phyloP scores from a whole-genome alignment of 1,139 yeast species.

The Schwanniomyces etchellsii region DNA sequence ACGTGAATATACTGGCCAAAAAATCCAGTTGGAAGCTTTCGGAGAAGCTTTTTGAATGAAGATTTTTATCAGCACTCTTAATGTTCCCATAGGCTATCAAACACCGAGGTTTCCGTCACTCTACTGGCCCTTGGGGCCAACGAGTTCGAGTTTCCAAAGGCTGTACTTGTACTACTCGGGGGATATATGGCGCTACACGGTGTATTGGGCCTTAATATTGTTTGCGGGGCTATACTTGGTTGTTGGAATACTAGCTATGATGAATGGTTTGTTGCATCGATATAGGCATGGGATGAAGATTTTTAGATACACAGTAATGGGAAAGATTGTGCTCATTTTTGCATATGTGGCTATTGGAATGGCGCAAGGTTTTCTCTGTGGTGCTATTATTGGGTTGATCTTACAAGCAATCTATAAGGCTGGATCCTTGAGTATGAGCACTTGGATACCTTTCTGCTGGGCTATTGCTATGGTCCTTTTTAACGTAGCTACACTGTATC shows the following conservation, averaged over 20 bases:
- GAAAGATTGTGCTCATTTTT: constrained; percentile 32
- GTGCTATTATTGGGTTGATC: constrained; percentile 69
- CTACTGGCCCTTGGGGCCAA: constrained; percentile 60
- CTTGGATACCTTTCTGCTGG: constrained; percentile 91
- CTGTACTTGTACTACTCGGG: constrained; percentile 60
- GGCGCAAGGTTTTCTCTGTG: constrained; percentile 61
- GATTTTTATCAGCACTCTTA: constrained; percentile 34
- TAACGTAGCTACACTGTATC: constrained; percentile 61
- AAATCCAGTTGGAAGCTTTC: too few relatives aligned
- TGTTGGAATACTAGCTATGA: constrained; percentile 61
- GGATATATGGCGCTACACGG: constrained; percentile 84
- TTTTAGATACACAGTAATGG: constrained; percentile 10
- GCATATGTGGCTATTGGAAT: constrained; percentile 51
- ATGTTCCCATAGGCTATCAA: constrained; percentile 73
- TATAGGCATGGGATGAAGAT: constrained; percentile 14
- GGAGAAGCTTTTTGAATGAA: too few relatives aligned
- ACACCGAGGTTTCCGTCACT: constrained; percentile 80
- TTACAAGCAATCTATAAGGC: constrained; percentile 64
- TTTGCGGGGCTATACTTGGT: constrained; percentile 56
- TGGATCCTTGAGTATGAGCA: constrained; percentile 77
- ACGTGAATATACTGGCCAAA: too few relatives aligned
- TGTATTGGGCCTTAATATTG: constrained; percentile 73
- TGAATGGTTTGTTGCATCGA: constrained; percentile 24
- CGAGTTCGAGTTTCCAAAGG: constrained; percentile 34
- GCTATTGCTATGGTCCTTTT: constrained; percentile 62